These are phyloP conservation scores for Clitoria ternatea DNA, from an alignment of 306 rosid genomes.

Conservation along the genomic window DNA sequence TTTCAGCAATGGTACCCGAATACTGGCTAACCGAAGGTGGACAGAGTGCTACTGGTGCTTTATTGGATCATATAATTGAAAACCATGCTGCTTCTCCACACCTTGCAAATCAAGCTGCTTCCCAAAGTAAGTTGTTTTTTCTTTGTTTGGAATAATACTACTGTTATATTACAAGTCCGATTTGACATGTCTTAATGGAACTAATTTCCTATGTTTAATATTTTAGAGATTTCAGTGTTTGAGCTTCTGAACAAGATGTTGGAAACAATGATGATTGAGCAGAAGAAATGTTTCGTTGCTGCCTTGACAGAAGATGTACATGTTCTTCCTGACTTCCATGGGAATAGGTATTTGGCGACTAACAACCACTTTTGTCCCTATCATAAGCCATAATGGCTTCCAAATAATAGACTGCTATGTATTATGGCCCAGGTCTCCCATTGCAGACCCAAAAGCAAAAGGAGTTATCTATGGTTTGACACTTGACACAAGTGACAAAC, in stretches of 20 bases:
- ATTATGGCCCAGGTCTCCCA: slow-evolving; percentile 73
- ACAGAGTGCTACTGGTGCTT: slow-evolving; percentile 99
- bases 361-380: slow-evolving; percentile 8
- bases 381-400: slow-evolving; percentile 16
- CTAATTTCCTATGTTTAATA: slow-evolving; percentile 14
- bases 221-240: slow-evolving; percentile 66
- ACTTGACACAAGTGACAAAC: slow-evolving; percentile 80
- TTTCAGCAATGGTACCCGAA: slow-evolving; percentile 92
- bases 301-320: slow-evolving; percentile 80
- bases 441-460: slow-evolving; percentile 91
- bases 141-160: slow-evolving; percentile 12
- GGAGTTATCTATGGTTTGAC: slow-evolving; percentile 87
- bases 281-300: slow-evolving; percentile 66
- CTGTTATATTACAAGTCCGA: background rate
- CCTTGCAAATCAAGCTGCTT: slow-evolving; percentile 89
- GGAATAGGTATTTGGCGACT: slow-evolving; percentile 70
- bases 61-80: slow-evolving; percentile 87
- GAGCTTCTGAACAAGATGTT: slow-evolving; percentile 79
- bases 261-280: slow-evolving; percentile 56
- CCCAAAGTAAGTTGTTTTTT: slow-evolving; percentile 50
- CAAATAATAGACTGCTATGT: slow-evolving; percentile 27
- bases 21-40: slow-evolving; percentile 99
- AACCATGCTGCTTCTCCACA: slow-evolving; percentile 65
- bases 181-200: background rate
- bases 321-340: slow-evolving; percentile 93